Evolutionary conservation across 2,329 filamentous ascomycete genomes (phyloP), one percentile per base, ranked within the genome.

Genomic region (Xylariaceae sp.): DNA sequence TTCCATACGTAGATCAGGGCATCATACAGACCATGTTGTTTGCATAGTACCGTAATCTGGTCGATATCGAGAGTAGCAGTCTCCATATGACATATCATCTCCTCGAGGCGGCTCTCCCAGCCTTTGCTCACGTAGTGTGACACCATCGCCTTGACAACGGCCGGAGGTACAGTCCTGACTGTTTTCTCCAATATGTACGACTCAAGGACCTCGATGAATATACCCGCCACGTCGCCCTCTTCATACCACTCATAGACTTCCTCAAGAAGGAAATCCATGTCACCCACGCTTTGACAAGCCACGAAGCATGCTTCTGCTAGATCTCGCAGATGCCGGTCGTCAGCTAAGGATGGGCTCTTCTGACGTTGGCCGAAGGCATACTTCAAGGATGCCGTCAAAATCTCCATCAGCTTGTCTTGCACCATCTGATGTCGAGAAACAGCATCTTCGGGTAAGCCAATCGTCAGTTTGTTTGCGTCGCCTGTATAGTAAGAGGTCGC

Each of bases 1-100:
- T 96, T 97, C 94, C 94, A 99, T 57, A 99, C 89, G 72, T 97
- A 97, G 49, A 95, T 92, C 58, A 97, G 83, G 1, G 94, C 95
- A 74, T 99, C 95, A 70, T 97, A 99, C 3, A 99, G 82, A 65
- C 88, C 85, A 72, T 97, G 87, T 71, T 93, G 88, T 73, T 94
- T 96, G 80, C 94, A 99, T 23, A 99, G 79, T 10, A 83, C 82
- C 0, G 93, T 97, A 59, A 96, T 86, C 73, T 97, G 90, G 71
- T 99, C 93, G 66, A 99, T 86, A 71, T 99, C 95, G 71, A 99
- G 86, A 0, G 92, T 96, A 11, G 84, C 80, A 1, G 93, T 96
- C 68, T 96, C 88, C 76, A 99, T 88, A 64, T 93, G 88, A 72
- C 93, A 97, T 37, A 99, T 89, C 73, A 97, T 88, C 74, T 97